Base-by-base conservation (phyloP, 2,329 filamentous ascomycete genomes). In the Sporothrix sp. region DNA sequence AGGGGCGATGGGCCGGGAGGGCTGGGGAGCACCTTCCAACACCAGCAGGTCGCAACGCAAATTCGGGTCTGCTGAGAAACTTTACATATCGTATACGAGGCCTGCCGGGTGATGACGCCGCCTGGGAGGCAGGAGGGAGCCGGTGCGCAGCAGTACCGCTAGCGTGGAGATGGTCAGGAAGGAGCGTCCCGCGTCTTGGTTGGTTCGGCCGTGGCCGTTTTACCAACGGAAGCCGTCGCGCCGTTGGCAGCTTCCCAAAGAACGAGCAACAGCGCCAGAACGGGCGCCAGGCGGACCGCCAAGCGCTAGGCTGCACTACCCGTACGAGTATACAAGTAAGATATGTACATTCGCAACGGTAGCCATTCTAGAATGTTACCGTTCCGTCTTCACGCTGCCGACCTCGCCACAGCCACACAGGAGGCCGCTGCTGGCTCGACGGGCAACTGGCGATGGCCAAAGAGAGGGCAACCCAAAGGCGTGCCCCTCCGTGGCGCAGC, bases 151-250 rank as follows among this genome's bases (percentile, higher is more conserved):
- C 10, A 21, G 10, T 20, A 8, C 16, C 13, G 35, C 23, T 36
- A 16, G 21, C 32, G 23, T 33, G 25, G 25, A 18, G 39, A 14
- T 32, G 23, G 20, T 38, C 21, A 21, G 30, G 35, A 30, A 38
- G 25, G 25, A 39, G 36, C 46, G 46, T 48, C 46, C 18, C 18
- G 46, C 14, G 37, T 25, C 20, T 7, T 48, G 46, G 46, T 48
- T 48, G 46, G 46, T 14, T 40, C 46, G 46, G 46, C 46, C 18
- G 36, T 18, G 46, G 38, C 46, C 46, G 46, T 48, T 48, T 48
- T 39, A 23, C 21, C n/a, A 10, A 28, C 45, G 23, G 38, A 27
- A 28, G 25, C 5, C 32, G 14, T 23, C 36, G 16, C 36, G 45
- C 23, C 33, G 32, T 47, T 38, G 44, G 33, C 43, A 27, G 43